These are phyloP conservation scores for Schoenoplectus tabernaemontani DNA, from an alignment of 202 grass and related monocot species.

Conservation along the genomic window DNA sequence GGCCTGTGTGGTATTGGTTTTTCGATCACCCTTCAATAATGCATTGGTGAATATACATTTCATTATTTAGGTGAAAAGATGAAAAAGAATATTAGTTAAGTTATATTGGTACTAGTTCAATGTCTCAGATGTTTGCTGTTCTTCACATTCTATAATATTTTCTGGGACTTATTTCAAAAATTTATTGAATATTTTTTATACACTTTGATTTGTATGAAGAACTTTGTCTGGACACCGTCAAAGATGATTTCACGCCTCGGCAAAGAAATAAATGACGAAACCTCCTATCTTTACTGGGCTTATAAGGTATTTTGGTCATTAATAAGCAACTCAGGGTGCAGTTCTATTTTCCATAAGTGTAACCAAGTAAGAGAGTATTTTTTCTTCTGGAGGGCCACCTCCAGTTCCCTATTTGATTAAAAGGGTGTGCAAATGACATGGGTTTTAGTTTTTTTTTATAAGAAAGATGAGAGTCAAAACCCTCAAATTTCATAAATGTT, in stretches of 20 bases:
- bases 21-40: background rate
- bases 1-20: background rate
- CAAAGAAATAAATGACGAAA: constrained; percentile 88
- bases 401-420: background rate
- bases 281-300: constrained; percentile 86
- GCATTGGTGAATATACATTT: background rate
- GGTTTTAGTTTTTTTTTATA: too few relatives aligned
- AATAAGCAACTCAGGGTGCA: background rate
- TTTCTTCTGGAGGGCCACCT: background rate
- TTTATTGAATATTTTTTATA: background rate
- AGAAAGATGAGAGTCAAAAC: too few relatives aligned
- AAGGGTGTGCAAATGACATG: background rate
- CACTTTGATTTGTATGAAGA: constrained; percentile 34
- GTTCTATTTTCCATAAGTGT: background rate
- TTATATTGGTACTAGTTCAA: background rate
- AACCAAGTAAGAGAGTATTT: background rate
- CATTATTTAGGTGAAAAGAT: background rate
- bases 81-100: background rate
- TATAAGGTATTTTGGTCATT: constrained; percentile 41
- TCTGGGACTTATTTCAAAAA: background rate
- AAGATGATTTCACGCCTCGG: constrained; percentile 87
- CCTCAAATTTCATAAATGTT: too few relatives aligned
- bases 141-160: background rate
- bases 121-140: background rate
- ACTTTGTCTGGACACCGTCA: constrained; percentile 74